Base-by-base conservation (phyloP, 163 green algal genomes). In the Volvox carteri region DNA sequence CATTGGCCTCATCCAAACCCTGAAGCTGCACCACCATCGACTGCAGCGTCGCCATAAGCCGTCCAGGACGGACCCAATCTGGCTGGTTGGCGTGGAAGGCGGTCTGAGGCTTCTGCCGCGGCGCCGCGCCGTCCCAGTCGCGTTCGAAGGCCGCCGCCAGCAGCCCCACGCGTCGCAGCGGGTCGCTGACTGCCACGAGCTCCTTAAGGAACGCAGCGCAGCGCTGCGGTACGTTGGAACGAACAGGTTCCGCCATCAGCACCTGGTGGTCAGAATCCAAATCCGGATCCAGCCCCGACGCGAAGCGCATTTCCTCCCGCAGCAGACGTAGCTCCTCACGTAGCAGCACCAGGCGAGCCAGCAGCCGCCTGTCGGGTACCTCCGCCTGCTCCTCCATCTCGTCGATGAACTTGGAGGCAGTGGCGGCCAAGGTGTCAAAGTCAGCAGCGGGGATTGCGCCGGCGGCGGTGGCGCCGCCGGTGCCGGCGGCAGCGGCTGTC, bases 341-440 rank as follows among this genome's bases (percentile, higher is more conserved):
- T 44, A 95, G 37, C 39, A 96, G 86, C 14, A 91, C 91, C 37
- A 96, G 84, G 0, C 92, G 92, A 0, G 93, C 91, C 65, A 96
- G 86, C 84, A 95, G 78, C 12, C 79, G 86, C 21, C 87, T 85
- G 81, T 91, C 92, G 16, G 83, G 85, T 25, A 90, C 41, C 77
- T 86, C 79, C 67, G 90, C 35, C 76, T 94, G 89, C 37, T 96
- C 93, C 73, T 96, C 93, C 92, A 96, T 96, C 68, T 96, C 93
- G 41, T 95, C 91, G 2, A 96, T 94, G 48, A 96, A 89, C 48
- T 95, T 93, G 0, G 70, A 77, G 30, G 89, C 80, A 2, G 93
- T 90, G 11, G 91, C 86, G 0, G 79, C 28, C 8, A 96, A 85
- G 8, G 52, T 86, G 39, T 92, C 90, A 12, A 87, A 52, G 19